Conservation (phyloP, 805 yeast species). For the Cyberlindnera euphorbiae region DNA sequence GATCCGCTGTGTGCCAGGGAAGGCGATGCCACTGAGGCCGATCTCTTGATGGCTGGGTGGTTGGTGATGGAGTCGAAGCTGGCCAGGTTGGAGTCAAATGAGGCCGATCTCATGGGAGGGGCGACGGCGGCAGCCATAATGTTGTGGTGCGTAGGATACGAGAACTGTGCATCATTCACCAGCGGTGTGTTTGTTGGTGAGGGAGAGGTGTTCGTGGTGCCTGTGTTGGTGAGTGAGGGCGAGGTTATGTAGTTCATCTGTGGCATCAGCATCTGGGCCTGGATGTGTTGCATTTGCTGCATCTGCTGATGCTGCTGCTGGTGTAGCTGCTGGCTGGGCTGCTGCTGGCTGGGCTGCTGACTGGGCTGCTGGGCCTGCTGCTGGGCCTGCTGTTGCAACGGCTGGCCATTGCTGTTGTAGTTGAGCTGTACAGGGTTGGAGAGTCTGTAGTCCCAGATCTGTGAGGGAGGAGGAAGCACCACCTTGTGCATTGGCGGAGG, state of each 20-base stretch:
- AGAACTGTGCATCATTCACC: conserved; percentile 1
- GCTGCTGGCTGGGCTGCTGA: conserved; percentile 2
- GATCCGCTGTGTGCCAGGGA: no score
- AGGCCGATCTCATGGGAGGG: not conserved
- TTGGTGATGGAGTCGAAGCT: no score
- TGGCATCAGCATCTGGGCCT: conserved; percentile 12
- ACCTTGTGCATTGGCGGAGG: conserved; percentile 19
- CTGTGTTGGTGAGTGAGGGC: conserved; percentile 3
- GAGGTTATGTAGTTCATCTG: conserved; percentile 10
- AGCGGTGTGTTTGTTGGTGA: conserved; percentile 3
- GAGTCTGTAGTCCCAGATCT: conserved; percentile 12
- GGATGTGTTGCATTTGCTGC: no score
- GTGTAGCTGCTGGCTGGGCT: conserved; percentile 3
- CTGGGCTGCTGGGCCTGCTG: conserved; percentile 4
- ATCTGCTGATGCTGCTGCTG: conserved; percentile 6
- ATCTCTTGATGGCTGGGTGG: no score
- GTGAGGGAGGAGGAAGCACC: conserved; percentile 17
- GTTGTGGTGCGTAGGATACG: conserved; percentile 1
- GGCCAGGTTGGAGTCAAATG: not conserved
- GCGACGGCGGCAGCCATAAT: conserved; percentile 1
- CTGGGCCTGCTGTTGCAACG: conserved; percentile 4
- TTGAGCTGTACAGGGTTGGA: conserved; percentile 6
- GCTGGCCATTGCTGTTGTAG: conserved; percentile 11
- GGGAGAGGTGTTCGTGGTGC: conserved; percentile 6
- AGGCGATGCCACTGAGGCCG: no score